Percentiles rank a stretch among this genome's conserved stretches.
Conservation (phyloP, 2,329 filamentous ascomycete genomes). For the Ceratocystis cubensis region DNA sequence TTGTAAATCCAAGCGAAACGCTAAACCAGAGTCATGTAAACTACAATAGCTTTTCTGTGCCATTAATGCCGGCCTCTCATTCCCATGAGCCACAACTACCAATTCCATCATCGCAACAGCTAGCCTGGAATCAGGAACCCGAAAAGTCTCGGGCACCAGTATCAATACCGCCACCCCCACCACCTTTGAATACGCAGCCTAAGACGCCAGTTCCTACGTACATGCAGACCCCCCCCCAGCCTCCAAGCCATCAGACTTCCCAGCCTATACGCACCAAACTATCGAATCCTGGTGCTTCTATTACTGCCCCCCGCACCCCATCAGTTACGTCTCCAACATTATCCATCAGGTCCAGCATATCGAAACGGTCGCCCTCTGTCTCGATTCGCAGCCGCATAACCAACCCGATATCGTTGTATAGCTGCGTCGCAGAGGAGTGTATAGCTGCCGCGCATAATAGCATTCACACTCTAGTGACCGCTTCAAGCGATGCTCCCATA, state of each 20-base stretch:
- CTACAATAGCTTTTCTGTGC: constrained; percentile 2
- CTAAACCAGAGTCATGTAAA: constrained; percentile 13
- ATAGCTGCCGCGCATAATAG: constrained; percentile 48
- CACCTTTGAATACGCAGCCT: constrained; percentile 22
- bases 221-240: constrained; percentile 20
- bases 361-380: constrained; percentile 33
- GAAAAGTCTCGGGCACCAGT: constrained; percentile 29
- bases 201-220: constrained; percentile 19
- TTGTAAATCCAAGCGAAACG: constrained; percentile 19
- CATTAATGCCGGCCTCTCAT: not conserved
- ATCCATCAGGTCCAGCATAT: constrained; percentile 31
- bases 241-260: constrained; percentile 25
- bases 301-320: constrained; percentile 25
- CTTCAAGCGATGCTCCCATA: constrained; percentile 35
- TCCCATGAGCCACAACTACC: not conserved
- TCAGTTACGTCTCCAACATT: constrained; percentile 34
- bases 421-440: constrained; percentile 66
- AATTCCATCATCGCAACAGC: not conserved
- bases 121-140: constrained; percentile 29
- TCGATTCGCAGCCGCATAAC: constrained; percentile 33
- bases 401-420: constrained; percentile 47
- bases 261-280: constrained; percentile 29
- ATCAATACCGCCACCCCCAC: constrained; percentile 26
- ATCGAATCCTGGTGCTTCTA: constrained; percentile 23
- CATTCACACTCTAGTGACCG: constrained; percentile 37